Evolutionary conservation across 805 yeast species (phyloP).

Genomic region (Priceomyces castillae): DNA sequence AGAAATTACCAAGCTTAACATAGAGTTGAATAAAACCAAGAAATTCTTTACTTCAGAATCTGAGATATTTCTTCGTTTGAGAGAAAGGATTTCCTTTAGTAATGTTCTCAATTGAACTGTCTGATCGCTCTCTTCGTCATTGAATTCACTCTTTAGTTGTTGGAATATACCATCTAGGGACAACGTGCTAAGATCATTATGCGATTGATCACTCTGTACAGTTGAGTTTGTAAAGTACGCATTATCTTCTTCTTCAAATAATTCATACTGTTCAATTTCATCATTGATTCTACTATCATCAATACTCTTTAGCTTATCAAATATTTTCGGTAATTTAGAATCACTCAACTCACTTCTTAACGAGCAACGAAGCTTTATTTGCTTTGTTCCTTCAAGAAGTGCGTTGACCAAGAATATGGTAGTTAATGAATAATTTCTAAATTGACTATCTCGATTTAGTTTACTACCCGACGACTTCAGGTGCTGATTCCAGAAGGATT

Average conservation of each 20-base stretch:
- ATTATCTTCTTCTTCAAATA: slow-evolving; percentile 39
- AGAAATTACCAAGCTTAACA: slow-evolving; percentile 29
- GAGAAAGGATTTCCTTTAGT: slow-evolving; percentile 22
- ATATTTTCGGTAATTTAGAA: slow-evolving; percentile 31
- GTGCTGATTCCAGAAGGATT: slow-evolving; percentile 32
- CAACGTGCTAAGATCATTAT: slow-evolving; percentile 3
- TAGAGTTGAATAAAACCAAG: slow-evolving; percentile 27
- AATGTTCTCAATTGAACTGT: slow-evolving; percentile 17
- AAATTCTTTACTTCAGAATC: slow-evolving; percentile 23
- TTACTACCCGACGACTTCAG: slow-evolving; percentile 11
- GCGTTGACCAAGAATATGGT: slow-evolving; percentile 36
- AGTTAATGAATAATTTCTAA: slow-evolving; percentile 34
- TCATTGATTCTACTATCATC: slow-evolving; percentile 30
- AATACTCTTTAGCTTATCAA: slow-evolving; percentile 32
- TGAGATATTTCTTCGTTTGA: slow-evolving; percentile 25
- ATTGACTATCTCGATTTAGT: slow-evolving; percentile 10
- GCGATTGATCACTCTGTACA: background rate
- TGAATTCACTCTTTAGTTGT: slow-evolving; percentile 11
- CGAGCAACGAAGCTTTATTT: slow-evolving; percentile 25
- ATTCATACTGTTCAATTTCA: slow-evolving; percentile 38
- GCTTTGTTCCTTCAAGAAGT: slow-evolving; percentile 27
- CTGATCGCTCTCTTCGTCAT: background rate
- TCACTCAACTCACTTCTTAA: slow-evolving; percentile 37
- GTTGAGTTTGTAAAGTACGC: slow-evolving; percentile 16
- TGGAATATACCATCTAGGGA: slow-evolving; percentile 14